These are phyloP conservation scores for Berkeleyomyces rouxiae DNA, from an alignment of 2,329 filamentous ascomycete genomes.

Conservation along the genomic window DNA sequence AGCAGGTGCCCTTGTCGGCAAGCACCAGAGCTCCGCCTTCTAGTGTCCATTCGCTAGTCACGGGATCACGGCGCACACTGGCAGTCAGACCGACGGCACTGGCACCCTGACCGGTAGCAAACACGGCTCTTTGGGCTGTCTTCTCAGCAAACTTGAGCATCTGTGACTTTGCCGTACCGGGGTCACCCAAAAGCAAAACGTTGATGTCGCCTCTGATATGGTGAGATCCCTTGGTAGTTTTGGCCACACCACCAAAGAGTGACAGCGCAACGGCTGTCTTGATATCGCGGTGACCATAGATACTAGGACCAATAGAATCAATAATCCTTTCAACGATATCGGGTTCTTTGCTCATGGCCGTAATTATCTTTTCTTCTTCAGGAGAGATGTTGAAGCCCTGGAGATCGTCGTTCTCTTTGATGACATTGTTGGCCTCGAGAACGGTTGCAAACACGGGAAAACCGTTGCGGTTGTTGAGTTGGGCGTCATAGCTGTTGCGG, in stretches of 20 bases:
- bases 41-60: constrained; percentile 93
- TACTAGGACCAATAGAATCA: constrained; percentile 85
- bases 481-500: constrained; percentile 94
- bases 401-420: constrained; percentile 94
- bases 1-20: constrained; percentile 82
- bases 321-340: constrained; percentile 87
- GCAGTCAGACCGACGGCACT: constrained; percentile 95
- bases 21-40: constrained; percentile 92
- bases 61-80: constrained; percentile 82
- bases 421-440: constrained; percentile 88
- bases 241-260: constrained; percentile 86
- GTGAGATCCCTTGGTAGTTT: constrained; percentile 75
- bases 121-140: constrained; percentile 89
- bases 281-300: constrained; percentile 92
- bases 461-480: constrained; percentile 95
- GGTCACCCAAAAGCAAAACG: constrained; percentile 85
- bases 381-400: constrained; percentile 92
- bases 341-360: constrained; percentile 72
- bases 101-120: constrained; percentile 92
- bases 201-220: constrained; percentile 96
- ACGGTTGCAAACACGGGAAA: constrained; percentile 98
- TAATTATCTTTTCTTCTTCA: constrained; percentile 83
- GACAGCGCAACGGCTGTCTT: constrained; percentile 93
- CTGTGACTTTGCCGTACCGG: constrained; percentile 95
- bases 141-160: constrained; percentile 96